Conservation (phyloP, 1,284 basidiomycete species). For the Somion occarium region DNA sequence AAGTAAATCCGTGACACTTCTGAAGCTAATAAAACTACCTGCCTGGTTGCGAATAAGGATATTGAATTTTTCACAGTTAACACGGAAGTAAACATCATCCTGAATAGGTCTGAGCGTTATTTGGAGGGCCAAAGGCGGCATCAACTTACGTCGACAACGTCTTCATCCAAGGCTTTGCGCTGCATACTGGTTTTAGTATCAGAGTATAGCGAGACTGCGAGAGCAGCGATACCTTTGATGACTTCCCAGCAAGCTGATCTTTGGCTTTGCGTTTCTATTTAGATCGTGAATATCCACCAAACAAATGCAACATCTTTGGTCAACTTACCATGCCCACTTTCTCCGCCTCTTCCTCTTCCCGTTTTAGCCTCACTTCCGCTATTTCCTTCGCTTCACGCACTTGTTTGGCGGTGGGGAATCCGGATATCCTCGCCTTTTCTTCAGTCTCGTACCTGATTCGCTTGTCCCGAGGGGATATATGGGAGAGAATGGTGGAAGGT, state of each 20-base stretch:
- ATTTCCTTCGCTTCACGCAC: constrained; percentile 62
- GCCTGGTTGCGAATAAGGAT: constrained; percentile 87
- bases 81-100: constrained; percentile 73
- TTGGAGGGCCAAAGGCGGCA: no score
- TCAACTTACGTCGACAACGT: constrained; percentile 56
- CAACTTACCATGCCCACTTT: constrained; percentile 62
- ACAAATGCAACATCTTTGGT: not conserved
- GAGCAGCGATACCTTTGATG: constrained; percentile 56
- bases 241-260: constrained; percentile 40
- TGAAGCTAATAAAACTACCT: constrained; percentile 16
- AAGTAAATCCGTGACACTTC: not conserved
- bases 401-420: constrained; percentile 74
- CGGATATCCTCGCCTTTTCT: constrained; percentile 64
- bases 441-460: constrained; percentile 70
- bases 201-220: no score
- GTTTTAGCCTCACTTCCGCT: constrained; percentile 54
- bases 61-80: constrained; percentile 88
- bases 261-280: constrained; percentile 57
- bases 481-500: constrained; percentile 66
- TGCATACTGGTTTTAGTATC: constrained; percentile 23
- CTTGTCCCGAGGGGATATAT: constrained; percentile 72
- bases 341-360: constrained; percentile 70
- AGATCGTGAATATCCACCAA: constrained; percentile 9
- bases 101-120: constrained; percentile 24
- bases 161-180: constrained; percentile 54